Evolutionary conservation across 2,329 filamentous ascomycete species (phyloP).

Genomic region (Trichoderma sp.): DNA sequence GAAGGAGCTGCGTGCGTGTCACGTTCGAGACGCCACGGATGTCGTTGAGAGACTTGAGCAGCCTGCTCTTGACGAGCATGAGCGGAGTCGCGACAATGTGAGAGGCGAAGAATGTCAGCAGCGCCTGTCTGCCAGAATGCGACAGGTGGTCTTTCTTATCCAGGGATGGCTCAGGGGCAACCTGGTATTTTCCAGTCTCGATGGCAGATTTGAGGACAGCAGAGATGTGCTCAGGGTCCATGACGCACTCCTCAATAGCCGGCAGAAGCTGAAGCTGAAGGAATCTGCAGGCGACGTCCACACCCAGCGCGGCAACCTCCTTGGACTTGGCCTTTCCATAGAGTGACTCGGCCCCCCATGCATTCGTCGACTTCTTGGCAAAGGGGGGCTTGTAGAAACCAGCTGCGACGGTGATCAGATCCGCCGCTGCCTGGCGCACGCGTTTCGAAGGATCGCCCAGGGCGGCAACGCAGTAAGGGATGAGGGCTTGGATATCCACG

Average conservation of each 20-base stretch:
- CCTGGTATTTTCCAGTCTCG: conserved; percentile 46
- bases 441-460: conserved; percentile 74
- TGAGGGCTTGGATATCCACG: conserved; percentile 72
- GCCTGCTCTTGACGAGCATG: conserved; percentile 66
- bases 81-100: conserved; percentile 72
- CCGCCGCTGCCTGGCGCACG: conserved; percentile 74
- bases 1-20: conserved; percentile 71
- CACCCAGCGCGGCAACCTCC: conserved; percentile 59
- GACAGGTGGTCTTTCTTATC: conserved; percentile 60
- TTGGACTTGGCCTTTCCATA: conserved; percentile 58
- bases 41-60: conserved; percentile 73
- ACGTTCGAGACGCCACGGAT: conserved; percentile 71
- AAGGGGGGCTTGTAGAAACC: conserved; percentile 48
- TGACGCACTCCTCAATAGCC: conserved; percentile 79
- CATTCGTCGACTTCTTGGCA: conserved; percentile 45
- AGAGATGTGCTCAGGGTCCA: conserved; percentile 73
- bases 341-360: conserved; percentile 65
- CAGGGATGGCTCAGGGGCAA: conserved; percentile 40
- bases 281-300: conserved; percentile 61
- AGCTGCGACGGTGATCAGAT: conserved; percentile 62
- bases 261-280: conserved; percentile 70
- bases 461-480: conserved; percentile 79
- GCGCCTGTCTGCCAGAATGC: conserved; percentile 62
- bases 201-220: conserved; percentile 56
- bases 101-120: conserved; percentile 72